phyloP scores from a whole-genome alignment of 768 basidiomycete species.

The Pleurotus citrinopileatus region DNA sequence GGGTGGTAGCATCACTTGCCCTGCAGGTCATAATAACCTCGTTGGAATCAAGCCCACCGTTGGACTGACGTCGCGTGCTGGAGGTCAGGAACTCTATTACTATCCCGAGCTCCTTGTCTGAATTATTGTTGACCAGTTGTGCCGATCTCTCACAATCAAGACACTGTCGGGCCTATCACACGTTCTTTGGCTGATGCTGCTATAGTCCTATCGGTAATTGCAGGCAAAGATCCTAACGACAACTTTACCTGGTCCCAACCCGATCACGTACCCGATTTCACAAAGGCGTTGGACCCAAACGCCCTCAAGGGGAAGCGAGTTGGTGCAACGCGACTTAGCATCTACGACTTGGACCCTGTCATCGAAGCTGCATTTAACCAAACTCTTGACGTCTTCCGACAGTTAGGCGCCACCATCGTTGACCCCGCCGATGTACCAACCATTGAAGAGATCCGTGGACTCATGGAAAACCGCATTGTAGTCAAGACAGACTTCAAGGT shows the following conservation, averaged over 20 bases:
- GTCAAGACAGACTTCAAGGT: conserved; percentile 78
- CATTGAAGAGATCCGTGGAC: conserved; percentile 62
- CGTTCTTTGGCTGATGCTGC: conserved; percentile 55
- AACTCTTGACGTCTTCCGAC: conserved; percentile 32
- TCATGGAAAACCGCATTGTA: conserved; percentile 74
- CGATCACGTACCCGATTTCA: conserved; percentile 49
- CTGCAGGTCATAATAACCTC: conserved; percentile 48
- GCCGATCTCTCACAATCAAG: conserved; percentile 56
- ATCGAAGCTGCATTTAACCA: conserved; percentile 38
- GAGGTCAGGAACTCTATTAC: conserved; percentile 32
- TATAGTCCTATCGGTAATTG: conserved; percentile 51
- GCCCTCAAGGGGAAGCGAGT: conserved; percentile 51
- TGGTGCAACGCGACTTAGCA: conserved; percentile 45
- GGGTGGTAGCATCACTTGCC: conserved; percentile 54
- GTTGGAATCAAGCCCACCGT: conserved; percentile 62
- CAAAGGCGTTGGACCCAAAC: conserved; percentile 43
- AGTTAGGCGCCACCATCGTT: conserved; percentile 48
- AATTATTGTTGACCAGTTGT: conserved; percentile 34
- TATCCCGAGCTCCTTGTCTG: neutral
- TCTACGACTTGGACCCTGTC: conserved; percentile 29
- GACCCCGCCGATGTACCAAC: conserved; percentile 64
- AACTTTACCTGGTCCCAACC: conserved; percentile 56
- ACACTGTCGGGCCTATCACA: conserved; percentile 57
- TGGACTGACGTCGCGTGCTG: conserved; percentile 56
- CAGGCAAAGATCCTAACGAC: conserved; percentile 53